These are phyloP conservation scores for Coemansia asiatica DNA, from an alignment of 192 early-diverging fungal genomes.

Conservation along the genomic window DNA sequence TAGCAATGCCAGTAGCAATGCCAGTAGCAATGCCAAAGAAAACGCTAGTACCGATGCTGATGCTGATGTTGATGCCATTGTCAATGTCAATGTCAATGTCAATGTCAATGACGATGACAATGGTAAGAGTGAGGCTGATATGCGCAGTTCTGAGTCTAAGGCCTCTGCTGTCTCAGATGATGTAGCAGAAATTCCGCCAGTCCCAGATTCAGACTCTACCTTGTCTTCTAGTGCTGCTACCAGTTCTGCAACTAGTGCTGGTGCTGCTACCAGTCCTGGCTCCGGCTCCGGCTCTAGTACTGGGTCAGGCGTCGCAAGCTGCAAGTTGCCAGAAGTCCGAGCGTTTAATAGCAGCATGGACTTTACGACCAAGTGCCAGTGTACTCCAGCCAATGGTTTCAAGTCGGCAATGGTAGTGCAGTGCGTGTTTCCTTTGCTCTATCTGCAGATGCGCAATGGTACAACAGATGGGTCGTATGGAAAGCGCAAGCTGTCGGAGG, in stretches of 20 bases:
- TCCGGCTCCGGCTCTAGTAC: neutral
- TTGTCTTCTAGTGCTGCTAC: too few relatives aligned
- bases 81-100: too few relatives aligned
- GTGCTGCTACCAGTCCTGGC: neutral
- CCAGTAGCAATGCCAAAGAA: too few relatives aligned
- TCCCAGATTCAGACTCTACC: too few relatives aligned
- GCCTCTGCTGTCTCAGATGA: neutral
- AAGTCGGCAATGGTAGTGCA: conserved; percentile 41
- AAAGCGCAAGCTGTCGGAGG: conserved; percentile 11
- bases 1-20: too few relatives aligned
- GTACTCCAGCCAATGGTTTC: conserved; percentile 29
- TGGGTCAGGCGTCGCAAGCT: neutral
- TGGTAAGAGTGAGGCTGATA: neutral
- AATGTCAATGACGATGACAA: too few relatives aligned
- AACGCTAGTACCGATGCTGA: too few relatives aligned
- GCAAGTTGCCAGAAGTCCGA: conserved; percentile 21
- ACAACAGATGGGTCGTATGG: neutral
- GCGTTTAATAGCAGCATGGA: conserved; percentile 33
- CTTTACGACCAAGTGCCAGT: conserved; percentile 36
- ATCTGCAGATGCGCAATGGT: conserved; percentile 20
- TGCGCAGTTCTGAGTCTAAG: neutral
- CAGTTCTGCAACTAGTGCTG: neutral
- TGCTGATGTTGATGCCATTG: neutral
- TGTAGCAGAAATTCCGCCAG: neutral
- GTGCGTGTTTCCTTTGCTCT: conserved; percentile 46